Evolutionary conservation across 2,329 filamentous ascomycete genomes (phyloP), one percentile per base, ranked within the genome.

Genomic region (Diplocarpon mali): DNA sequence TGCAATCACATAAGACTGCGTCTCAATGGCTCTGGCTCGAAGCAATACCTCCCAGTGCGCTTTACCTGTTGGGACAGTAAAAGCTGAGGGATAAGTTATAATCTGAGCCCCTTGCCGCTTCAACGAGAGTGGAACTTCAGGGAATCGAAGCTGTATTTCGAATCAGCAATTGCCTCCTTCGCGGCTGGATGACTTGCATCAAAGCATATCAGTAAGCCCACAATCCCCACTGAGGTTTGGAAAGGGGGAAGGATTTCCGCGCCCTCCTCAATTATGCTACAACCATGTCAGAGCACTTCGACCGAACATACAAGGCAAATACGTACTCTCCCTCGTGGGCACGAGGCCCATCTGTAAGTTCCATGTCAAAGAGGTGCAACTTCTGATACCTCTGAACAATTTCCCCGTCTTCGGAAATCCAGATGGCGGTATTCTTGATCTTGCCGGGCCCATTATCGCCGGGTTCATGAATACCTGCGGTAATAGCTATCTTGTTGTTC

Each of bases 291-390:
- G 30, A 38, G 14, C 13, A 29, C 20, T 35, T 20, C 1, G 27
- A 3, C 27, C n/a, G 3, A 11, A 29, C 16, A 29, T 11, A 29
- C 12, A 44, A 16, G 24, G 30, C n/a, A 27, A n/a, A 20, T 20
- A 46, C 46, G 30, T 28, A 47, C 45, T 51, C 46, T 43, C 48
- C 49, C 38, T 48, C 47, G 29, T 43, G 34, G 16, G 47, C 44
- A 28, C 45, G 36, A 4, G 42, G 49, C 2, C 49, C 49, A 35
- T 47, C 42, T 7, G 34, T 43, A 13, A 52, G 38, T 36, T 50
- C 40, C 40, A 50, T 52, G 40, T 50, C 47, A 37, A 52, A 52
- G 11, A 52, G 32, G 38, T 50, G 47, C n/a, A 52, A 27, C 38
- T 49, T 52, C 16, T 47, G 40, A 44, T 50, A 52, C 20, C 43